Evolutionary conservation across 2,329 filamentous ascomycete species (phyloP).

Genomic region (Daldinia sp.): DNA sequence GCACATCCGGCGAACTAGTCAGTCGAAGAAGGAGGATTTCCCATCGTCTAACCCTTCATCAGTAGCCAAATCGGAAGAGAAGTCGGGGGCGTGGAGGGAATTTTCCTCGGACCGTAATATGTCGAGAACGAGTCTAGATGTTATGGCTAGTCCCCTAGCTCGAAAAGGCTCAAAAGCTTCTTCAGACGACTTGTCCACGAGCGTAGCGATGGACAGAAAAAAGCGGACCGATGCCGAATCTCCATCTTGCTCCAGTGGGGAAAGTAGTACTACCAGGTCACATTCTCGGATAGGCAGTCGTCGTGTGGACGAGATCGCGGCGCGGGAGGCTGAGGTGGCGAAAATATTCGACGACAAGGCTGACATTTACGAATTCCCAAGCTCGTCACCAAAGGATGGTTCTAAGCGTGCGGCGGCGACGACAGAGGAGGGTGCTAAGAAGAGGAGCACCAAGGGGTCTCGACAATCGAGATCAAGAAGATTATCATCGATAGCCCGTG

Average conservation of each 20-base stretch:
- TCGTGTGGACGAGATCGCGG: conserved; percentile 44
- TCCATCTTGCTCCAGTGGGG: conserved; percentile 1
- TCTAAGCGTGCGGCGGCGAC: conserved; percentile 25
- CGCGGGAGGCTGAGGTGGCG: conserved; percentile 44
- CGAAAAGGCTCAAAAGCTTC: conserved; percentile 48
- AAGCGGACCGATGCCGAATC: conserved; percentile 48
- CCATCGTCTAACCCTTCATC: conserved; percentile 42
- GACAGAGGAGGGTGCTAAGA: conserved; percentile 16
- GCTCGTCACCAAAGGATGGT: conserved; percentile 53
- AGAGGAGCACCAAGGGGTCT: conserved; percentile 44
- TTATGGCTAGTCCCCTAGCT: conserved; percentile 53
- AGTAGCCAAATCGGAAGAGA: conserved; percentile 48
- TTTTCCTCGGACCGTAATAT: conserved; percentile 32
- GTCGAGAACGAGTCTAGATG: conserved; percentile 33
- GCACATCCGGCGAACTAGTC: conserved; percentile 55
- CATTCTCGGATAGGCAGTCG: conserved; percentile 35
- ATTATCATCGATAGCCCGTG: conserved; percentile 51
- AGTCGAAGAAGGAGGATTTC: conserved; percentile 45
- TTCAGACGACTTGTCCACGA: conserved; percentile 45
- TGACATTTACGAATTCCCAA: conserved; percentile 65
- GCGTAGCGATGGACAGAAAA: conserved; percentile 51
- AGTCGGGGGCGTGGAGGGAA: conserved; percentile 47
- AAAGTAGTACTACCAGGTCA: conserved; percentile 14
- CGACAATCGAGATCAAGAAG: conserved; percentile 51
- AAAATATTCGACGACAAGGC: conserved; percentile 40